Conservation (phyloP, 805 yeast species). For the Barnettozyma vustinii region DNA sequence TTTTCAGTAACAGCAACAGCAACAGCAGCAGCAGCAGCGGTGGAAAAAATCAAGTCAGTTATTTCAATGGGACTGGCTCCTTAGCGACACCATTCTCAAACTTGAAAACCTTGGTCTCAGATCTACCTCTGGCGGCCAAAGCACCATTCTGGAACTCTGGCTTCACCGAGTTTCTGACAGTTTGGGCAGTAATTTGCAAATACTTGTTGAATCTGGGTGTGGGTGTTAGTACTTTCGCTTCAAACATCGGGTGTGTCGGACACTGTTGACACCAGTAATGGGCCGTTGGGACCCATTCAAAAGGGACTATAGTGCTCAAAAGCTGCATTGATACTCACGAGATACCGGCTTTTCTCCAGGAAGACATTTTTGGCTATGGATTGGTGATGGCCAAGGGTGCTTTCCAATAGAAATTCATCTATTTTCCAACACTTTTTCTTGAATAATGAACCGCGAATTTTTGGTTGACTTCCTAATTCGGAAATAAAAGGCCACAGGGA, state of each 20-base stretch:
- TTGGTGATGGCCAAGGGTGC: background rate
- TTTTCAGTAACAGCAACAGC: background rate
- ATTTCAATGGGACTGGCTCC: constrained; percentile 30
- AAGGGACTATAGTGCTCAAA: background rate
- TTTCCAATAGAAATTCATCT: background rate
- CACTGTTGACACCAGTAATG: background rate
- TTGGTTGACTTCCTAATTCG: constrained; percentile 16
- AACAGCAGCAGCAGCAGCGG: background rate
- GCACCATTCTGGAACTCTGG: constrained; percentile 73
- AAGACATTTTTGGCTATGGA: constrained; percentile 36
- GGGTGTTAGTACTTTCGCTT: constrained; percentile 7
- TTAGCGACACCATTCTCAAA: constrained; percentile 61
- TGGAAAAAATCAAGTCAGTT: constrained; percentile 3
- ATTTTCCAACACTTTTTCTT: background rate
- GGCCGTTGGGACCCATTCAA: background rate
- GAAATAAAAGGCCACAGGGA: constrained; percentile 3
- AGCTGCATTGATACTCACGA: constrained; percentile 36
- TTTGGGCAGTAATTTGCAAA: constrained; percentile 83
- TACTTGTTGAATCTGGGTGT: constrained; percentile 66
- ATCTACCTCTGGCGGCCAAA: constrained; percentile 58
- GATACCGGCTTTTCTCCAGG: constrained; percentile 65
- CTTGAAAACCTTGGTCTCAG: constrained; percentile 70
- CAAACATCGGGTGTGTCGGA: background rate
- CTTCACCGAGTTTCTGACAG: constrained; percentile 84
- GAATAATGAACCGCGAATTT: background rate